phyloP scores from a whole-genome alignment of 345 rosid genomes.

The Bruguiera parviflora region DNA sequence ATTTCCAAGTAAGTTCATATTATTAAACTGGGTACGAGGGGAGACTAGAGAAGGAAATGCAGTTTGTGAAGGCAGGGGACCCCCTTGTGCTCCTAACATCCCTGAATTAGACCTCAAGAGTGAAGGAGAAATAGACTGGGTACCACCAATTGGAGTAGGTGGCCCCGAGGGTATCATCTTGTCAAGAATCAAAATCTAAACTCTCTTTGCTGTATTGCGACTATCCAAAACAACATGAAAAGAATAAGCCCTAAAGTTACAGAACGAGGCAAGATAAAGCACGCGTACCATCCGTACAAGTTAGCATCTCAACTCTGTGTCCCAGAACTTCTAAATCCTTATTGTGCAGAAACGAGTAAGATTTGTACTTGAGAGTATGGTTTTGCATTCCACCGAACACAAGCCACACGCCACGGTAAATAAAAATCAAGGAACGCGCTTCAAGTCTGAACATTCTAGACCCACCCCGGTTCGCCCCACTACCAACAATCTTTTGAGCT shows the following conservation, averaged over 20 bases:
- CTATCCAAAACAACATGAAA: conserved; percentile 40
- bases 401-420: conserved; percentile 28
- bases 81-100: conserved; percentile 72
- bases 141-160: conserved; percentile 71
- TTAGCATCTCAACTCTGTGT: conserved; percentile 39
- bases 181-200: conserved; percentile 23
- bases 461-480: conserved; percentile 18
- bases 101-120: conserved; percentile 71
- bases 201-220: conserved; percentile 9
- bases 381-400: conserved; percentile 35
- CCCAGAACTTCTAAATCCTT: conserved; percentile 36
- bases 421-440: conserved; percentile 29
- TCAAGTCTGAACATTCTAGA: conserved; percentile 46
- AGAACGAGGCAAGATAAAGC: conserved; percentile 19
- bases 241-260: conserved; percentile 25
- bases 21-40: conserved; percentile 64
- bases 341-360: conserved; percentile 26
- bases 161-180: conserved; percentile 88
- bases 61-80: conserved; percentile 63
- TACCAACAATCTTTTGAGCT: conserved; percentile 23
- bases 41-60: conserved; percentile 63
- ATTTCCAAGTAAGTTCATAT: conserved; percentile 77
- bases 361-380: conserved; percentile 32
- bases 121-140: conserved; percentile 64
- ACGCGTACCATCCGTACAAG: conserved; percentile 18